Evolutionary conservation across 116 monocot genomes (phyloP), one percentile per base, ranked within the genome.

Genomic region (Zostera marina): DNA sequence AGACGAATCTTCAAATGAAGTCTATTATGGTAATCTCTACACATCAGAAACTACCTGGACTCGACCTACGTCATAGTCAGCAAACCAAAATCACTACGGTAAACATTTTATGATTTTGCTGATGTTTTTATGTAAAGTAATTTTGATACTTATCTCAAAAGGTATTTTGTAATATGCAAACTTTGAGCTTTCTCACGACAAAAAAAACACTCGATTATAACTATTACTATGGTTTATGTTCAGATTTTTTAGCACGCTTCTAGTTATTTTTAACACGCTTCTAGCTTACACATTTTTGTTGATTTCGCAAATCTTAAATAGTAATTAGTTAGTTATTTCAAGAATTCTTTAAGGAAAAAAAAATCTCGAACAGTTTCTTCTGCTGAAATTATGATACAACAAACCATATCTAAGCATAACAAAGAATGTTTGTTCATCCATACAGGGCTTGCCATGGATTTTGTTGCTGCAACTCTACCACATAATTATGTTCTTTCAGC

Each of bases 11-110:
- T 74, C 89, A 14, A 85, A 82, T 43, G 74, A 66, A 39, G 76
- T 81, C 5, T 96, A 96, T 49, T 96, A 96, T 47, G 89, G 89
- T 53, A 96, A 96, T 59, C 73, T 11, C 25, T 49, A 61, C 15
- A 89, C 96, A 14, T 78, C 82, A 7, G 76, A 89, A 68, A 96
- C 85, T 11, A 76, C 78, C 1, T 96, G 96, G 96, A 69, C 46
- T 5, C 70, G 82, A 45, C 96, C 89, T 48, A 66, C 69, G 44
- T 54, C n/a, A 23, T 65, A 23, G 54, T 10, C 42, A 21, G 7
- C 23, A 11, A 10, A 9, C 16, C 20, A 46, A n/a, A 13, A 13
- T 9, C 26, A 12, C n/a, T 19, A 63, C 0, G 17, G 7, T 3
- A 41, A 15, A 44, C 49, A 8, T 49, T 20, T 7, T 8, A 2